Evolutionary conservation across 129 eudicot species (phyloP), one percentile per base, ranked within the genome.

Genomic region (Saposhnikovia divaricata): DNA sequence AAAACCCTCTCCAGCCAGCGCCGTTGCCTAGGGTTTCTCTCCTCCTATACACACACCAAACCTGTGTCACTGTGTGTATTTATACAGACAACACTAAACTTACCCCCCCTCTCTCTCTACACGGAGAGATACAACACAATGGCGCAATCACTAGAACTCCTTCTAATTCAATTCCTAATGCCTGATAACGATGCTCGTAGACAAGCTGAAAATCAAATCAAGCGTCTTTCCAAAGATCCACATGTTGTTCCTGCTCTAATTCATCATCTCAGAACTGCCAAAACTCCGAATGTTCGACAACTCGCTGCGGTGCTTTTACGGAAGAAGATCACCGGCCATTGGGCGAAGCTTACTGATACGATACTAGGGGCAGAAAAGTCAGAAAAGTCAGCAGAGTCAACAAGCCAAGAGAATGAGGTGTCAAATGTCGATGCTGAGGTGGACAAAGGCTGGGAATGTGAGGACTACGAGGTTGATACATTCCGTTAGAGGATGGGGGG

Each of bases 161-260:
- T 95, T 79, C 86, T 95, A 15, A 95, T 95, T 48, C 98, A 95
- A 74, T 95, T 95, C 78, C 51, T 92, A 75, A 95, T 95, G 98
- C 98, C 98, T 25, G 98, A 95, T 78, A 95, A 95, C 50, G 98
- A 94, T 53, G 98, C 98, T 37, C 86, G 98, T 27, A 86, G 98
- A 12, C 98, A 95, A 88, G 98, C 98, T 13, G 98, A 95, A 87
- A 97, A 95, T 77, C 98, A 95, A 81, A 95, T 95, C 3, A 95
- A 95, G 91, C 89, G 98, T 19, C 80, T 95, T 25, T 86, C 97
- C 1, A 95, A 95, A 88, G 98, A 95, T 84, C 98, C 98, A 1
- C 97, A 95, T 86, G 98, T 95, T 72, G 90, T 95, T 69, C 97
- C 98, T 44, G 93, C 98, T 3, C 89, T 95, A 21, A 76, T 95